phyloP scores from a whole-genome alignment of 2,329 filamentous ascomycete genomes.

The Cryphonectria japonica region DNA sequence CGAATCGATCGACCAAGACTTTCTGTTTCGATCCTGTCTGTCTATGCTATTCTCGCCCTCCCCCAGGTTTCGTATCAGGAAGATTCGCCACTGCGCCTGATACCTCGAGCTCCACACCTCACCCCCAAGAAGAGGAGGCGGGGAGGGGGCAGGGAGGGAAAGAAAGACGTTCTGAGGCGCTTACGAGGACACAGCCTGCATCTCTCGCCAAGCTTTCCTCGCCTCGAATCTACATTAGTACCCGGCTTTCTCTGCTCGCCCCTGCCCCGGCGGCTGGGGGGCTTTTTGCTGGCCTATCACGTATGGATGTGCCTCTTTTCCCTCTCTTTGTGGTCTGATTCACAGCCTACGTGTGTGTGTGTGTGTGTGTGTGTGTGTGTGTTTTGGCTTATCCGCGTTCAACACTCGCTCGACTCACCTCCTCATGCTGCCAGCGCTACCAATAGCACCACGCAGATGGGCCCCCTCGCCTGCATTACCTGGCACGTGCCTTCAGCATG shows the following conservation, averaged over 20 bases:
- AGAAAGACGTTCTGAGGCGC: too few species aligned
- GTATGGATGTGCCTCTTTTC: background rate
- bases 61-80: background rate
- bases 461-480: constrained; percentile 10
- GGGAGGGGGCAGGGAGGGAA: too few species aligned
- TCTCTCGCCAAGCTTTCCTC: background rate
- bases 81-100: background rate
- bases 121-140: background rate
- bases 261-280: background rate
- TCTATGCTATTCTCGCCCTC: too few species aligned
- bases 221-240: background rate
- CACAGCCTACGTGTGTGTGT: background rate
- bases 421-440: background rate
- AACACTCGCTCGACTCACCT: background rate
- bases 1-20: too few species aligned
- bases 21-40: too few species aligned
- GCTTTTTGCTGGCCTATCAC: background rate
- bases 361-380: background rate
- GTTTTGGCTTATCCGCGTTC: constrained; percentile 3
- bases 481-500: background rate
- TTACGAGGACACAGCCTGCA: background rate
- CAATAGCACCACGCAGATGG: background rate
- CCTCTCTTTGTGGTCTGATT: background rate
- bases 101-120: background rate
- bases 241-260: background rate